Percentiles rank a stretch among this genome's conserved stretches.
phyloP scores from a whole-genome alignment of 1,284 basidiomycete species.

The Melampsora americana region DNA sequence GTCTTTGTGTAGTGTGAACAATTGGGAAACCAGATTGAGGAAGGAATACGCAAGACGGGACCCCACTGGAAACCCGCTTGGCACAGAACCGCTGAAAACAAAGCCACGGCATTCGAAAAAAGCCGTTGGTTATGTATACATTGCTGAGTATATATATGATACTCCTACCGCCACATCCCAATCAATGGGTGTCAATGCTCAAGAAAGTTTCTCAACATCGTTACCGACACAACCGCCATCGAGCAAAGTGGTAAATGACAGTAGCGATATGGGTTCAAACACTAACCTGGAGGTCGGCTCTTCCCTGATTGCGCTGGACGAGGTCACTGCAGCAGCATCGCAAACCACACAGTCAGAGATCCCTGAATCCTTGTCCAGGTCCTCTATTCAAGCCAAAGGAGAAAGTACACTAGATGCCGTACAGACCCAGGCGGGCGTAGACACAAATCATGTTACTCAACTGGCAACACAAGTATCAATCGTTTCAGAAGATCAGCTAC shows the following conservation, averaged over 20 bases:
- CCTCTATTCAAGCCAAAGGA: background rate
- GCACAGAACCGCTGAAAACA: conserved; percentile 21
- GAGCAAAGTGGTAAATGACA: background rate
- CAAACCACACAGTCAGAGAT: background rate
- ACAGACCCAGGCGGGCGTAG: background rate
- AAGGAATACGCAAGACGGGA: conserved; percentile 29
- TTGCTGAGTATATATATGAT: conserved; percentile 22
- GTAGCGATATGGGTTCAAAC: background rate
- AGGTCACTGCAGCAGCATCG: background rate
- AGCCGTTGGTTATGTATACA: conserved; percentile 41
- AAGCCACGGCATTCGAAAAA: conserved; percentile 22
- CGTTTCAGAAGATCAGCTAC: no score
- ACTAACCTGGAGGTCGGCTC: background rate
- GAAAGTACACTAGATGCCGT: background rate
- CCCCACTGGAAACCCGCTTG: conserved; percentile 25
- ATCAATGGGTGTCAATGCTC: conserved; percentile 4
- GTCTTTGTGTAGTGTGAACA: conserved; percentile 10
- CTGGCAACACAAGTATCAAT: no score
- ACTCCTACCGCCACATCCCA: conserved; percentile 2
- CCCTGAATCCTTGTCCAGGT: background rate
- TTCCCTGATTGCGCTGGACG: background rate
- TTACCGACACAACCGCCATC: background rate
- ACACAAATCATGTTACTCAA: background rate
- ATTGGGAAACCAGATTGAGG: conserved; percentile 40
- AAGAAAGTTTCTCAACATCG: conserved; percentile 1